Evolutionary conservation across 257 asterid genomes (phyloP).

Genomic region (Sherardia arvensis): DNA sequence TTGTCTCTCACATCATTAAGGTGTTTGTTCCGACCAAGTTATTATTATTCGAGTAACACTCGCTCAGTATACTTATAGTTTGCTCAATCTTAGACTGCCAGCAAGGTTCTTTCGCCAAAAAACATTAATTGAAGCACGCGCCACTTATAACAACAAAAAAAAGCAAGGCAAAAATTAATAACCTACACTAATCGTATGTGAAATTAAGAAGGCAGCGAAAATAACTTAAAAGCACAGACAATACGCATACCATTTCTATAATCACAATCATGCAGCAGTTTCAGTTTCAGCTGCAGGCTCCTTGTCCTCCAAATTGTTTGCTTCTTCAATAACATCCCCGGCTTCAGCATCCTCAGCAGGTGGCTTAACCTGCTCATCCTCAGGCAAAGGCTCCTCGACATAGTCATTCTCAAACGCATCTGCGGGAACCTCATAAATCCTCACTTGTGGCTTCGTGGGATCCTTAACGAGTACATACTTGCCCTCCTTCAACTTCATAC

Average conservation of each 20-base stretch:
- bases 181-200: no score
- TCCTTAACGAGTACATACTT: conserved; percentile 96
- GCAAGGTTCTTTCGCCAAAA: neutral
- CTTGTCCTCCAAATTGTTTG: conserved; percentile 40
- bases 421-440: conserved; percentile 91
- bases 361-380: conserved; percentile 97
- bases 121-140: neutral
- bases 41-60: neutral
- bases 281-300: conserved; percentile 37
- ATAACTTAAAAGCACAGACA: neutral
- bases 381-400: conserved; percentile 95
- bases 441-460: conserved; percentile 89
- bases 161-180: neutral
- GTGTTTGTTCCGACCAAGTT: no score
- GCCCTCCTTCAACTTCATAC: conserved; percentile 93
- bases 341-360: conserved; percentile 62
- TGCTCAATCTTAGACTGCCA: neutral
- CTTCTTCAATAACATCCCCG: conserved; percentile 33
- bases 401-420: conserved; percentile 98
- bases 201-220: neutral
- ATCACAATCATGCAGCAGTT: conserved; percentile 37
- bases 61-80: no score
- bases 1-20: no score
- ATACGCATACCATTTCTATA: neutral
- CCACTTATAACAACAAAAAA: neutral